phyloP scores from a whole-genome alignment of 495 filamentous ascomycete genomes.

The Penicillium pancosmium region DNA sequence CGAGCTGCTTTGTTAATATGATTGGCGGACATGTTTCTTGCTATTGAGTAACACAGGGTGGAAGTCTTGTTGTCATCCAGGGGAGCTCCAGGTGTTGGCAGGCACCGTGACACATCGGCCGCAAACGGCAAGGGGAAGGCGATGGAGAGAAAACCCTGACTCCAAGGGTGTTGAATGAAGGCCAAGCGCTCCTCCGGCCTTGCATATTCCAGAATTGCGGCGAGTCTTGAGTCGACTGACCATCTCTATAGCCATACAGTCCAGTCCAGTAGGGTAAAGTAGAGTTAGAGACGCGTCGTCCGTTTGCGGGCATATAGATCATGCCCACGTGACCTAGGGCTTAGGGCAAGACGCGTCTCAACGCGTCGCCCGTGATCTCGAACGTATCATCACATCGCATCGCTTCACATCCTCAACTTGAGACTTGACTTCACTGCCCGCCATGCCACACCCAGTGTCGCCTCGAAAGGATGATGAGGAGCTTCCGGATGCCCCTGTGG shows the following conservation, averaged over 20 bases:
- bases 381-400: background rate
- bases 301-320: slow-evolving; percentile 20
- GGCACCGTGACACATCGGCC: slow-evolving; percentile 15
- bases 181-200: background rate
- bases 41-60: background rate
- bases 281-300: slow-evolving; percentile 6
- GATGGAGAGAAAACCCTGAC: background rate
- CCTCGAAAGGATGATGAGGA: slow-evolving; percentile 40
- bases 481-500: slow-evolving; percentile 43
- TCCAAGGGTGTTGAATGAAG: background rate
- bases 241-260: background rate
- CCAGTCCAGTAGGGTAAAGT: too few species aligned
- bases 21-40: background rate
- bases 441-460: slow-evolving; percentile 58
- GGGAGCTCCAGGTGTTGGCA: slow-evolving; percentile 9
- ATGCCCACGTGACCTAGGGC: slow-evolving; percentile 23
- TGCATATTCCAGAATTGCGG: background rate
- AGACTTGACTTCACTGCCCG: slow-evolving; percentile 8
- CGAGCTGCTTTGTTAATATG: background rate
- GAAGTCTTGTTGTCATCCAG: slow-evolving; percentile 29
- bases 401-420: slow-evolving; percentile 1
- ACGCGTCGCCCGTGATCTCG: slow-evolving; percentile 16
- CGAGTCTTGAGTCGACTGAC: background rate
- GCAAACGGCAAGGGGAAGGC: slow-evolving; percentile 18
- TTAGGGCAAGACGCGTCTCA: slow-evolving; percentile 21